Evolutionary conservation across 2,329 filamentous ascomycete genomes (phyloP).

Genomic region (Calonectria pseudoturangicola): DNA sequence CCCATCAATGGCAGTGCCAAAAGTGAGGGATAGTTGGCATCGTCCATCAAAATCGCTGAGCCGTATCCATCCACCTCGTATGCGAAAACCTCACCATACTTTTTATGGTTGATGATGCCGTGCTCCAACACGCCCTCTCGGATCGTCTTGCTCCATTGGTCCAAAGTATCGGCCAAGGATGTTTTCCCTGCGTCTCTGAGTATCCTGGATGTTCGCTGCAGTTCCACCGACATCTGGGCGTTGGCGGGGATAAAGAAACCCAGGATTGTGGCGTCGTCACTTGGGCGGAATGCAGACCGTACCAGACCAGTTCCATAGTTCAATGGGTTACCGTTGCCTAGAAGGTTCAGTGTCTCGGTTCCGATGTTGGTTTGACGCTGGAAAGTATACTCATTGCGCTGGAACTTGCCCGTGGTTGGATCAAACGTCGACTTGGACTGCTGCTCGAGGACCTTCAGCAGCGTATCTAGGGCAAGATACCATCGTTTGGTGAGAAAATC

Average conservation of each 20-base stretch:
- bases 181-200: slow-evolving; percentile 77
- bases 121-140: slow-evolving; percentile 88
- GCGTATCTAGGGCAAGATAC: slow-evolving; percentile 83
- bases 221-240: slow-evolving; percentile 94
- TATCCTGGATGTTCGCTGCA: slow-evolving; percentile 83
- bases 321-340: slow-evolving; percentile 92
- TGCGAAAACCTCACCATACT: slow-evolving; percentile 87
- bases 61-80: slow-evolving; percentile 94
- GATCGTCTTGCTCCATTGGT: slow-evolving; percentile 77
- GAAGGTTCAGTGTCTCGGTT: slow-evolving; percentile 91
- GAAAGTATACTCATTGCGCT: slow-evolving; percentile 90
- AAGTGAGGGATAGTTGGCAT: slow-evolving; percentile 90
- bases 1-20: slow-evolving; percentile 87
- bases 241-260: slow-evolving; percentile 97
- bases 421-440: slow-evolving; percentile 91
- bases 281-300: slow-evolving; percentile 93
- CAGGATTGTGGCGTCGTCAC: slow-evolving; percentile 94
- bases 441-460: slow-evolving; percentile 84
- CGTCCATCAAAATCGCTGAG: slow-evolving; percentile 89
- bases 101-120: slow-evolving; percentile 84
- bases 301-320: slow-evolving; percentile 89
- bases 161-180: slow-evolving; percentile 72
- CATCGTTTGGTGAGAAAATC: slow-evolving; percentile 88
- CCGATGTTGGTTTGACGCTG: slow-evolving; percentile 85
- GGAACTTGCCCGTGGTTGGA: slow-evolving; percentile 76